Base-by-base conservation (phyloP, 805 yeast genomes). In the Nakazawaea siamensis region DNA sequence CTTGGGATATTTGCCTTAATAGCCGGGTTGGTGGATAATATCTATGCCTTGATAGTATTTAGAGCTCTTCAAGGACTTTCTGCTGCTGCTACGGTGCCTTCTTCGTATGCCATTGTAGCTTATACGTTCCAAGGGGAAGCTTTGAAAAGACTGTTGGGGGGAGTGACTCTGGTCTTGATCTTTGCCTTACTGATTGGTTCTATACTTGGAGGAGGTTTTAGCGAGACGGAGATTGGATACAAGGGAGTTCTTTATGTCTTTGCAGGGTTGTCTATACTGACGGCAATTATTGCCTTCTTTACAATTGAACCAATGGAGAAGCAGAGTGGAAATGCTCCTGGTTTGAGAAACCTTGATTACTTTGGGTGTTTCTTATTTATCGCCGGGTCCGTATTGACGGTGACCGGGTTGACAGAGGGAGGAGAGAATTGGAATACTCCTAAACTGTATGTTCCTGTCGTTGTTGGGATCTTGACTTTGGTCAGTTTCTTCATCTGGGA, bases 171-270 rank as follows among this genome's bases (percentile, higher is more conserved):
- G n/a, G 44, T 52, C 20, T 29, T 51, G 35, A 46, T 58, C 37
- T 31, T 55, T 19, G 39, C 57, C 23, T 48, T 61, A 12, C 69
- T 68, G 5, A 20, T 65, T 10, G 73, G 71, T 4, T 43, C 52
- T 4, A 37, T 66, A 6, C 24, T 67, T 2, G 72, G 73, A 20
- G 73, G 73, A 33, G 72, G 68, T 0, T 68, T 67, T 32, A 46
- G 60, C 1, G 35, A 40, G 18, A 49, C 65, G 1, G 25, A 36
- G 5, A 46, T 62, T 34, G 73, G 70, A 1, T 66, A 66, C 42
- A 55, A 57, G 31, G 62, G 62, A 1, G 43, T 59, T 8, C 60
- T 58, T 38, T 67, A 52, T 34, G 51, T 64, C 20, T 49, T 57
- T 2, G 63, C 62, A 50, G 68, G 60, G 2, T 26, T 51, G 3